Evolutionary conservation across 1,284 basidiomycete species (phyloP).

Genomic region (Hemileia vastatrix): DNA sequence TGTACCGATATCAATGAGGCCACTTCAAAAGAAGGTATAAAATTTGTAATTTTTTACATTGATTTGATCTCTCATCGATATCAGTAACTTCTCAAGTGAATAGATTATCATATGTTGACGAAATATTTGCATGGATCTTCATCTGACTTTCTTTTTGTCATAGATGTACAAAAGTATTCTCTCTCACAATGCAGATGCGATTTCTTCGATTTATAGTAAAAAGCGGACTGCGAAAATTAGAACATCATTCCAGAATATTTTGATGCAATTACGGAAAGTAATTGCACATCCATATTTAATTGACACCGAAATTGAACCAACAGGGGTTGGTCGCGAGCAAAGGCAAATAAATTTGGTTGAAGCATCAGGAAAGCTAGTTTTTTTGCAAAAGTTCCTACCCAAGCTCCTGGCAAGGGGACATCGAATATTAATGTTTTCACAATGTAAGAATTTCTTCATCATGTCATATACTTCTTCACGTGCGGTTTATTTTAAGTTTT

Average conservation of each 20-base stretch:
- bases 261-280: conserved; percentile 40
- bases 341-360: conserved; percentile 17
- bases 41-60: conserved; percentile 44
- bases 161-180: conserved; percentile 20
- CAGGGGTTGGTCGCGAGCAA: conserved; percentile 10
- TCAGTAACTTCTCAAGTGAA: neutral
- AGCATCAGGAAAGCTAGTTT: conserved; percentile 21
- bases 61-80: neutral
- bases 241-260: conserved; percentile 30
- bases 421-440: conserved; percentile 38
- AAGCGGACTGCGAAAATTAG: conserved; percentile 30
- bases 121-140: no score
- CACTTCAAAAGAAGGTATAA: conserved; percentile 80
- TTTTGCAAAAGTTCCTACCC: conserved; percentile 30
- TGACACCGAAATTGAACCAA: conserved; percentile 20
- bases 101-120: neutral
- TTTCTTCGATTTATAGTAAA: conserved; percentile 23
- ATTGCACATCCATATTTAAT: conserved; percentile 33
- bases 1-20: conserved; percentile 78
- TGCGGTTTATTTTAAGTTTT: no score
- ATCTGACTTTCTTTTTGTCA: neutral
- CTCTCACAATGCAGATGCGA: conserved; percentile 11
- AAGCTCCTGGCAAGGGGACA: conserved; percentile 36
- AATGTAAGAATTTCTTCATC: conserved; percentile 34
- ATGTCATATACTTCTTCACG: conserved; percentile 5